Evolutionary conservation across 306 rosid genomes (phyloP).

Genomic region (Vicia villosa): DNA sequence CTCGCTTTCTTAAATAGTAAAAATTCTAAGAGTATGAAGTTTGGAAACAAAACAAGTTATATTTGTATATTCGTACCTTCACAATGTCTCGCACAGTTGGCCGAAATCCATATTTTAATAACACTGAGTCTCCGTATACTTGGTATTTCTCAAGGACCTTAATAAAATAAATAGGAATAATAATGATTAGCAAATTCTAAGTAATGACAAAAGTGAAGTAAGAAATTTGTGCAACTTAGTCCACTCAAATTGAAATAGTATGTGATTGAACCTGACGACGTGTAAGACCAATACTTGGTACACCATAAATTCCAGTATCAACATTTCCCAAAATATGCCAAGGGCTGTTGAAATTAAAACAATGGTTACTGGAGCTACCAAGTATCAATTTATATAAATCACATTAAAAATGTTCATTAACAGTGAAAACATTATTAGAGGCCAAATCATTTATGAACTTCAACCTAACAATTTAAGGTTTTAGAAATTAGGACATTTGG

Average conservation of each 20-base stretch:
- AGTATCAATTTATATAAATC: slow-evolving; percentile 25
- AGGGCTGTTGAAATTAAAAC: slow-evolving; percentile 63
- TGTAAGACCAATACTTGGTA: slow-evolving; percentile 67
- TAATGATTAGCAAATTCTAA: not conserved
- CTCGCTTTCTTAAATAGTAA: not conserved
- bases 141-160: slow-evolving; percentile 82
- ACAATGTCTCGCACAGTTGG: slow-evolving; percentile 80
- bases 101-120: slow-evolving; percentile 67
- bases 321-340: slow-evolving; percentile 86
- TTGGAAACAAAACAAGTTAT: slow-evolving; percentile 27
- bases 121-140: slow-evolving; percentile 82
- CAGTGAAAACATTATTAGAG: slow-evolving; percentile 20
- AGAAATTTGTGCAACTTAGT: slow-evolving; percentile 30
- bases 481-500: slow-evolving; percentile 10
- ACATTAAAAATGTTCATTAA: slow-evolving; percentile 23
- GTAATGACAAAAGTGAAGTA: slow-evolving; percentile 12
- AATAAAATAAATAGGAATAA: slow-evolving; percentile 13
- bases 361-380: slow-evolving; percentile 34
- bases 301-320: slow-evolving; percentile 82
- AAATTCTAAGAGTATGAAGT: slow-evolving; percentile 2
- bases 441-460: not conserved
- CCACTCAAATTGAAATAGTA: slow-evolving; percentile 42
- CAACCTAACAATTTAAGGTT: slow-evolving; percentile 21
- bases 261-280: slow-evolving; percentile 81
- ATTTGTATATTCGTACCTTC: slow-evolving; percentile 55